Percentiles rank a stretch among this genome's conserved stretches.
Conservation (phyloP, 164 flowering plant genomes). For the Nelumbo lutea region DNA sequence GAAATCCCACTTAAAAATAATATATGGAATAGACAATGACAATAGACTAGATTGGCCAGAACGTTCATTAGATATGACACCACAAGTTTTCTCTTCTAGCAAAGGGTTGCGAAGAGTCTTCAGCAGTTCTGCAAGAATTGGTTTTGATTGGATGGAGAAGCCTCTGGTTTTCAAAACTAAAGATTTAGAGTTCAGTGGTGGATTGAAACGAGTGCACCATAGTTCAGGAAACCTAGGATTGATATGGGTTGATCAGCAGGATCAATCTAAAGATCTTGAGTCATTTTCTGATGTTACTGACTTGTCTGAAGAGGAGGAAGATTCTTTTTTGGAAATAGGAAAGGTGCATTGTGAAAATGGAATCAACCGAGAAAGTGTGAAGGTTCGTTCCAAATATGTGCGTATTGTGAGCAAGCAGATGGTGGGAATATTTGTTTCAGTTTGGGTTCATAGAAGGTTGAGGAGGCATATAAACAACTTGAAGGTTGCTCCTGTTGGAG, state of each 20-base stretch:
- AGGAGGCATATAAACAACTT: constrained; percentile 81
- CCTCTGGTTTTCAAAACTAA: constrained; percentile 25
- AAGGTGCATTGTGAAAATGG: constrained; percentile 18
- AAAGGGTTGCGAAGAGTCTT: constrained; percentile 52
- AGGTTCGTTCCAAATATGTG: constrained; percentile 47
- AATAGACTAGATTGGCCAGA: constrained; percentile 77
- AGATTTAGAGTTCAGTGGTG: constrained; percentile 16
- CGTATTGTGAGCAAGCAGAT: constrained; percentile 93
- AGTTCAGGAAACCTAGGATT: constrained; percentile 57
- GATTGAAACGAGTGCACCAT: constrained; percentile 40
- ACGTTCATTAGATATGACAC: constrained; percentile 45
- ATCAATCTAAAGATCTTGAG: constrained; percentile 32
- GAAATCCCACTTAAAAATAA: constrained; percentile 36
- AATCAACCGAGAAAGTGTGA: constrained; percentile 9
- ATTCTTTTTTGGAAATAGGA: constrained; percentile 25
- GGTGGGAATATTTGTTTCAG: constrained; percentile 91
- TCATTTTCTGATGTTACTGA: constrained; percentile 44
- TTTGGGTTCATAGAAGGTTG: constrained; percentile 80
- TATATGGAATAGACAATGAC: constrained; percentile 42
- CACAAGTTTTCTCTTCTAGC: constrained; percentile 38
- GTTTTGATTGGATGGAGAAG: constrained; percentile 42
- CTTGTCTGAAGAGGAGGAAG: constrained; percentile 45
- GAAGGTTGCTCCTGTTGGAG: constrained; percentile 89
- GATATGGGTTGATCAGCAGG: constrained; percentile 33
- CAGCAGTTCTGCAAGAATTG: constrained; percentile 67